Base-by-base conservation (phyloP, 225 moss, liverwort and hornwort species). In the Antitrichia curtipendula region DNA sequence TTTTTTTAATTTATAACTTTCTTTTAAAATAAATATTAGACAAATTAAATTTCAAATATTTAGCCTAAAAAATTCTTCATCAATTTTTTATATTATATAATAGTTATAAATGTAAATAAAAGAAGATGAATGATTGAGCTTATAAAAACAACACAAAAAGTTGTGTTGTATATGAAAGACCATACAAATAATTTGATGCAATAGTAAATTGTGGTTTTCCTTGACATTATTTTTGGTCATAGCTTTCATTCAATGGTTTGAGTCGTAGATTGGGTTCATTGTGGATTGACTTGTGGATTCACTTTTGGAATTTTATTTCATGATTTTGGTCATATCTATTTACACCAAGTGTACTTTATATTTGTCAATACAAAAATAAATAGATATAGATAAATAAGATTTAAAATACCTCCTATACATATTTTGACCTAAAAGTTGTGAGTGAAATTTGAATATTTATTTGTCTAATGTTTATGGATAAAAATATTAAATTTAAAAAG, bases 201-300 rank as follows among this genome's bases (percentile, higher is more conserved):
- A 24, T 38, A 68, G 23, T 40, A 1, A 3, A n/a, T n/a, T n/a
- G n/a, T 68, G 23, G 23, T 23, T 38, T 22, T 1, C 13, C 12
- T 40, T 40, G 12, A 38, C 7, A 40, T 3, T 8, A 25, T 24
- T 70, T 40, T 41, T 14, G 4, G 8, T 38, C 68, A 23, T 22
- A 8, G 9, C 27, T 41, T 70, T 70, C 41, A 41, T 25, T 70
- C 12, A 15, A 41, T 70, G 27, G 41, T 9, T 70, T 25, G 8
- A 5, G 8, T 25, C 3, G 2, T 70, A 1, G 15, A 15, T 25
- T 15, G 1, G 25, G 0, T n/a, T n/a, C n/a, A n/a, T n/a, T n/a
- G n/a, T n/a, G n/a, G n/a, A n/a, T n/a, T n/a, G n/a, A n/a, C n/a
- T 8, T 5, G 8, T 41, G 25, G 41, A 13, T 41, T 70, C 27